These are phyloP conservation scores for Murraya koenigii DNA, from an alignment of 345 rosid species.

Conservation along the genomic window DNA sequence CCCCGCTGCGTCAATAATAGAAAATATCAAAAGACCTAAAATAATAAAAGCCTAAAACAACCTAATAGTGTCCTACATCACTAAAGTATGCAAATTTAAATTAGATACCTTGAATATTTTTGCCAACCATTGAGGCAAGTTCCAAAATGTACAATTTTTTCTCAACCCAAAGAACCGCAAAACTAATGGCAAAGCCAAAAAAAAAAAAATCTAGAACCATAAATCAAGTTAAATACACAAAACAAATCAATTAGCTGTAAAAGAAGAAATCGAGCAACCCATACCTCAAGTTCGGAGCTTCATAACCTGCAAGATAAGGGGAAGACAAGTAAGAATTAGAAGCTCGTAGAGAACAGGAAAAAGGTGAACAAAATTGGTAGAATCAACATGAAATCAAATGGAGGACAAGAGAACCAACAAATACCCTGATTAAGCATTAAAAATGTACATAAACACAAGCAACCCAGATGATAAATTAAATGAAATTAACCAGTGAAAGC, in stretches of 20 bases:
- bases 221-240: not conserved
- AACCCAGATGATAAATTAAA: not conserved
- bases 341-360: not conserved
- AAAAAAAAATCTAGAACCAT: not conserved
- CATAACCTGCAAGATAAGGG: conserved; percentile 55
- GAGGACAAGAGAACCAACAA: not conserved
- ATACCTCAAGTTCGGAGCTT: conserved; percentile 83
- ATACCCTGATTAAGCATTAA: not conserved
- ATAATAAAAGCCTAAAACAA: no score
- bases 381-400: not conserved
- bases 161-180: not conserved
- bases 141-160: not conserved
- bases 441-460: not conserved
- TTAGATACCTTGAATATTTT: no score
- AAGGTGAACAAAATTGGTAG: not conserved
- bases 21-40: no score
- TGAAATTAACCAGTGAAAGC: not conserved
- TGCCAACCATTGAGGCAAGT: not conserved
- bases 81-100: no score
- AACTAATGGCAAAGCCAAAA: no score
- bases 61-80: no score
- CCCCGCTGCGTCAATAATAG: no score
- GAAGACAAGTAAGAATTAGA: conserved; percentile 9
- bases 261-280: not conserved
- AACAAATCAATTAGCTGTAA: not conserved